Evolutionary conservation across 2,329 filamentous ascomycete genomes (phyloP).

Genomic region (Colletotrichum neosansevieriae): DNA sequence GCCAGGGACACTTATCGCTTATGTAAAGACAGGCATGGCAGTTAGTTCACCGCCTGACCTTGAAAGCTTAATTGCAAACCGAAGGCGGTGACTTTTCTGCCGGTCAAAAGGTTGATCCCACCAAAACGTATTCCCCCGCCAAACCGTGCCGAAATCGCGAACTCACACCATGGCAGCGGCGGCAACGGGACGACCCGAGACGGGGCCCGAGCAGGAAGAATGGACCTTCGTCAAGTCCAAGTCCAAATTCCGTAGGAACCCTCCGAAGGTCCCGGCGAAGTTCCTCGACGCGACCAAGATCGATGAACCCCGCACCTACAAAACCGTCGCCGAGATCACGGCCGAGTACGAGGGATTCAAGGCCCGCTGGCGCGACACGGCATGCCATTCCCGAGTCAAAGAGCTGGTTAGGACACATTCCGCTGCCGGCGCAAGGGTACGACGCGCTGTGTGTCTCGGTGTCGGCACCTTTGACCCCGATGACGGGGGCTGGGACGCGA

Average conservation of each 20-base stretch:
- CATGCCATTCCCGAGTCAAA: slow-evolving; percentile 48
- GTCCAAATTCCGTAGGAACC: slow-evolving; percentile 32
- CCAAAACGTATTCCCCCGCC: slow-evolving; percentile 9
- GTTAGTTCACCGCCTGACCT: slow-evolving; percentile 17
- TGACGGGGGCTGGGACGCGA: slow-evolving; percentile 59
- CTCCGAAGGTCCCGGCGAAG: slow-evolving; percentile 15
- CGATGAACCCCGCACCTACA: slow-evolving; percentile 30
- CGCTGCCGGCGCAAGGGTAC: slow-evolving; percentile 44
- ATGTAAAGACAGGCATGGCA: accelerated
- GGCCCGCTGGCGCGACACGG: slow-evolving; percentile 46
- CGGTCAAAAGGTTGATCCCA: slow-evolving; percentile 36
- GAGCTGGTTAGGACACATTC: slow-evolving; percentile 48
- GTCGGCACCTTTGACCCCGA: slow-evolving; percentile 66
- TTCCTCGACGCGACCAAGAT: neutral
- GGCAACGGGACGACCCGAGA: slow-evolving; percentile 7
- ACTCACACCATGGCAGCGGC: slow-evolving; percentile 28
- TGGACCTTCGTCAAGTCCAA: slow-evolving; percentile 43
- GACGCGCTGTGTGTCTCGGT: slow-evolving; percentile 65
- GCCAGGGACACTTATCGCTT: no score
- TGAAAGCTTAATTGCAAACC: neutral
- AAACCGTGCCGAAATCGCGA: neutral
- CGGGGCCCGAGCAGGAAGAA: slow-evolving; percentile 33
- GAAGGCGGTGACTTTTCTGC: slow-evolving; percentile 37
- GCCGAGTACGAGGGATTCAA: slow-evolving; percentile 47
- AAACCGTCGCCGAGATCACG: slow-evolving; percentile 45